phyloP scores from a whole-genome alignment of 1,139 yeast genomes.

The Nadsonia commutata region DNA sequence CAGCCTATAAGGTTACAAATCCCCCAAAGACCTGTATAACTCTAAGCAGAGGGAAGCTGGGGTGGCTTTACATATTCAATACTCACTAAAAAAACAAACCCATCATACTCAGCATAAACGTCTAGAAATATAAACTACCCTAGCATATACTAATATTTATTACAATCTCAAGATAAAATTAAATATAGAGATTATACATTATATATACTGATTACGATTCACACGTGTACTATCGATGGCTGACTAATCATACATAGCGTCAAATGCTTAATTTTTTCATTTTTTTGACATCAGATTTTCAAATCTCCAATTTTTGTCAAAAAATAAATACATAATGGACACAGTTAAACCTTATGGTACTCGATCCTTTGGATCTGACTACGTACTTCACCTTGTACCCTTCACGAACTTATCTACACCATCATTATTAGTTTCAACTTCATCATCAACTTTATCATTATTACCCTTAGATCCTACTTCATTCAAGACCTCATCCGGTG shows the following conservation, averaged over 20 bases:
- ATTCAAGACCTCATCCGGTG: background rate
- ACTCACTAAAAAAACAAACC: no score
- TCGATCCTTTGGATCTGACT: background rate
- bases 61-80: no score
- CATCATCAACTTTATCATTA: background rate
- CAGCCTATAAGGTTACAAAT: background rate
- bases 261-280: background rate
- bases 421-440: background rate
- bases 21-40: no score
- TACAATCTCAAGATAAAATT: no score
- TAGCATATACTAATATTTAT: no score
- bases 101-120: no score
- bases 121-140: no score
- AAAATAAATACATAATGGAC: background rate
- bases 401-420: background rate
- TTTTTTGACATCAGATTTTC: background rate
- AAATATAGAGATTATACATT: no score
- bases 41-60: no score
- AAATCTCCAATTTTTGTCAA: background rate
- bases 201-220: no score
- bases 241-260: background rate
- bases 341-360: background rate
- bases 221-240: background rate
- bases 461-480: background rate
- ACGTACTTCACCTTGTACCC: background rate